Conservation (phyloP, 1,284 basidiomycete species). For the Melampsora larici-populina region DNA sequence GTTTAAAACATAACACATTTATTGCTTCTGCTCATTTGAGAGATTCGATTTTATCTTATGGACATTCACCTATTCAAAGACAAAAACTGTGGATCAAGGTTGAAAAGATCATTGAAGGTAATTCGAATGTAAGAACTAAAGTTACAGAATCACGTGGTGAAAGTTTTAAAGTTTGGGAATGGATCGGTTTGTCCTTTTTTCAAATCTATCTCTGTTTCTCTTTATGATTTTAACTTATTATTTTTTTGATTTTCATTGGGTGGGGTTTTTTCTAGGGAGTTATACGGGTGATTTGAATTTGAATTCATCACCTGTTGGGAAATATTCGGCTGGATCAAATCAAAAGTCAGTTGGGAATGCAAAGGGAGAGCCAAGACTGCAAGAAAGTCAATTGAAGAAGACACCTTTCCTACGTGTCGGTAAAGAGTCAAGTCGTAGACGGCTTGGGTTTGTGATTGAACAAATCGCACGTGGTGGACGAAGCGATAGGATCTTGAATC, state of each 20-base stretch:
- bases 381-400: conserved; percentile 70
- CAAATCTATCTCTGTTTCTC: conserved; percentile 75
- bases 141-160: conserved; percentile 81
- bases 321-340: conserved; percentile 73
- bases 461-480: conserved; percentile 60
- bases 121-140: conserved; percentile 86
- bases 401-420: conserved; percentile 80
- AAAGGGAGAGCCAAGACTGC: not conserved
- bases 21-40: conserved; percentile 86
- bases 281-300: conserved; percentile 17
- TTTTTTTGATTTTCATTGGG: no score
- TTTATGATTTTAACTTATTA: conserved; percentile 76
- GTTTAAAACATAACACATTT: conserved; percentile 71
- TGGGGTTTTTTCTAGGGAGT: conserved; percentile 58
- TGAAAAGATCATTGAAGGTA: conserved; percentile 80
- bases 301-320: conserved; percentile 83
- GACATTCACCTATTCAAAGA: conserved; percentile 68
- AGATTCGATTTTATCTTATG: conserved; percentile 78
- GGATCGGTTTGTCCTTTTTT: conserved; percentile 53
- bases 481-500: conserved; percentile 51
- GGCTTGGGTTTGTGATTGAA: conserved; percentile 73
- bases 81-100: conserved; percentile 80
- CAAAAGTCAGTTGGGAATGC: not conserved
- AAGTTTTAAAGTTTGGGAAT: conserved; percentile 60
- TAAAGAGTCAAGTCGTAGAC: conserved; percentile 64